These are phyloP conservation scores for Aspergillus versicolor DNA, from an alignment of 2,329 filamentous ascomycete genomes.

Conservation along the genomic window DNA sequence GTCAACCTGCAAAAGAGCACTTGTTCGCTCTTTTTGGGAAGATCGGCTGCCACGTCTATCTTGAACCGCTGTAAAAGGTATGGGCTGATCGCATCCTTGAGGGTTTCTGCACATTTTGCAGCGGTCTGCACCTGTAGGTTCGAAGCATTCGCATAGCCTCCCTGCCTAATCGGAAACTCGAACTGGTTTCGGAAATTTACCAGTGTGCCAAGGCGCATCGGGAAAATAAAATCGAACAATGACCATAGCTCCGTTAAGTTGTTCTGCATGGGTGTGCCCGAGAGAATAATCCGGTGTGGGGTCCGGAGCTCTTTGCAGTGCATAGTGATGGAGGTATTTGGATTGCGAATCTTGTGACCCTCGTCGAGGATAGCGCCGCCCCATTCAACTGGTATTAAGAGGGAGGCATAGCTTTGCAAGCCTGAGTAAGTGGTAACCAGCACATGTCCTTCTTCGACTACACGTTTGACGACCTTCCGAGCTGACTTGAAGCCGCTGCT, in stretches of 20 bases:
- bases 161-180: conserved; percentile 87
- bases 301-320: conserved; percentile 93
- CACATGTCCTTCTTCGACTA: conserved; percentile 82
- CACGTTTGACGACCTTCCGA: conserved; percentile 76
- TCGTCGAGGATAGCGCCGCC: conserved; percentile 93
- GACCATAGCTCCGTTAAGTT: conserved; percentile 95
- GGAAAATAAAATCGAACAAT: conserved; percentile 94
- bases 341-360: conserved; percentile 97
- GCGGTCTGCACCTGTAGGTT: conserved; percentile 94
- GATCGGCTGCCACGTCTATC: conserved; percentile 85
- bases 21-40: conserved; percentile 94
- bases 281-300: conserved; percentile 85
- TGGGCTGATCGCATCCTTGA: conserved; percentile 91
- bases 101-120: conserved; percentile 85
- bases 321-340: conserved; percentile 90
- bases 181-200: conserved; percentile 90
- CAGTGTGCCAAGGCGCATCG: conserved; percentile 89
- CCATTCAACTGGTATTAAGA: conserved; percentile 83
- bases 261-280: conserved; percentile 97
- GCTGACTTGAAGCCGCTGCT: conserved; percentile 65
- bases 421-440: conserved; percentile 95
- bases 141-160: conserved; percentile 92
- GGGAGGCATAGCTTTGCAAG: conserved; percentile 84
- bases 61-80: conserved; percentile 93
- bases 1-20: conserved; percentile 95